Conservation (phyloP, 192 early-diverging fungal genomes). For the Paraglomus occultum region DNA sequence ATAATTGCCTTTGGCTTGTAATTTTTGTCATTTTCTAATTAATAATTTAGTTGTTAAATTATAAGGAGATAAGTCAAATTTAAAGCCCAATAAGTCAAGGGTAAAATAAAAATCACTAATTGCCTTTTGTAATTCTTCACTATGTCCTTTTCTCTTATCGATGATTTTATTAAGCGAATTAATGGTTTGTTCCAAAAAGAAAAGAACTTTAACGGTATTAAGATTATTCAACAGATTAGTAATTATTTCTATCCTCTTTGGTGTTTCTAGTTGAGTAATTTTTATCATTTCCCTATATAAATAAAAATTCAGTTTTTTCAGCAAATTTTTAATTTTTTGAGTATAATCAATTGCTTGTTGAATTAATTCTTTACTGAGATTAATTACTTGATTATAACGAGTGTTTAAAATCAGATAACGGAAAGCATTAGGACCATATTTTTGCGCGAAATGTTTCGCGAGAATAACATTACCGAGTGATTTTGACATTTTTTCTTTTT, state of each 20-base stretch:
- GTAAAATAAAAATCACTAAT: no score
- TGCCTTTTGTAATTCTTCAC: no score
- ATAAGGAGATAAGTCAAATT: no score
- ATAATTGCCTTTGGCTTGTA: no score
- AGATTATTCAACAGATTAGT: neutral
- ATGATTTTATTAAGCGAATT: neutral
- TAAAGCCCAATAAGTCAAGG: no score
- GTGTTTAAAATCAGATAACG: neutral
- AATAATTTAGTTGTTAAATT: no score
- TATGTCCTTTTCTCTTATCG: neutral
- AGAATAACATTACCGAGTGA: neutral
- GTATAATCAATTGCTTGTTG: neutral
- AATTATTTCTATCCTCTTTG: neutral
- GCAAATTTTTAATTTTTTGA: neutral
- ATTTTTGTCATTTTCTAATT: no score
- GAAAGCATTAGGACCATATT: neutral
- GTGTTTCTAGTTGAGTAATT: neutral
- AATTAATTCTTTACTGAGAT: slow-evolving; percentile 4
- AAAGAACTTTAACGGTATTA: neutral
- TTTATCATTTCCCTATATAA: neutral
- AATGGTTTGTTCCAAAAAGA: slow-evolving; percentile 1
- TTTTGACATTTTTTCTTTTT: slow-evolving; percentile 4
- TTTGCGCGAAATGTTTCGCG: neutral
- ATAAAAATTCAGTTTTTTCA: slow-evolving; percentile 2
- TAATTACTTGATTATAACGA: slow-evolving; percentile 10